Conservation (phyloP, 2,329 filamentous ascomycete species). For the Akanthomyces dipterigenus region DNA sequence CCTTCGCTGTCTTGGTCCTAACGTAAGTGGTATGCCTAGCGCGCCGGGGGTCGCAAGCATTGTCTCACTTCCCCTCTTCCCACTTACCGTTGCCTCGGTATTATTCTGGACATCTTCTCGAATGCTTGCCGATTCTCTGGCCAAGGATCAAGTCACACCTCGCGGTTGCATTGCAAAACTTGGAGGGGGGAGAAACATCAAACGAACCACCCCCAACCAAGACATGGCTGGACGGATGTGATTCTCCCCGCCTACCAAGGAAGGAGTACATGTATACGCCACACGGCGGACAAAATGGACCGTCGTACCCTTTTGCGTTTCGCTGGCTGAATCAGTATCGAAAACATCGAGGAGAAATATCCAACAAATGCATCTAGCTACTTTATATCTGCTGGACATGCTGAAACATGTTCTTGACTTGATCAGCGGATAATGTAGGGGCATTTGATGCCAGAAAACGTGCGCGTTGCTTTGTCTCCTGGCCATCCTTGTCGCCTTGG, state of each 20-base stretch:
- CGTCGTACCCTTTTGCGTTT: no score
- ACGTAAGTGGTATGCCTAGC: not conserved
- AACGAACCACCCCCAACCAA: not conserved
- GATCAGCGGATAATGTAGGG: no score
- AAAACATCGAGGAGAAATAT: not conserved
- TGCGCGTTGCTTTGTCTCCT: no score
- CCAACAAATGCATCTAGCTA: no score
- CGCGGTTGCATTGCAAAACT: no score
- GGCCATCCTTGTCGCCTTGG: no score
- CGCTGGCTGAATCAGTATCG: no score
- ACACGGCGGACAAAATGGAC: no score
- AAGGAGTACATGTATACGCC: not conserved
- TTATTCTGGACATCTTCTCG: not conserved
- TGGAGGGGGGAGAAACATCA: not conserved
- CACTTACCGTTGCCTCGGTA: not conserved
- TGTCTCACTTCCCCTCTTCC: constrained; percentile 3
- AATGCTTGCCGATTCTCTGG: not conserved
- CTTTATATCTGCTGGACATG: no score
- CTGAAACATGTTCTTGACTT: no score
- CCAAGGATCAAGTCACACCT: not conserved
- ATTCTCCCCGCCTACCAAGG: not conserved
- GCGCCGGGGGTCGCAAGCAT: not conserved
- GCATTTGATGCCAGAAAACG: no score
- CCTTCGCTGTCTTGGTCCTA: not conserved
- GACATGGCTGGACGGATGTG: not conserved